A percentile compares a stretch with the other conserved stretches of the same genome.
Evolutionary conservation across 2,329 filamentous ascomycete species (phyloP).

Genomic region (Fusarium beomiforme): DNA sequence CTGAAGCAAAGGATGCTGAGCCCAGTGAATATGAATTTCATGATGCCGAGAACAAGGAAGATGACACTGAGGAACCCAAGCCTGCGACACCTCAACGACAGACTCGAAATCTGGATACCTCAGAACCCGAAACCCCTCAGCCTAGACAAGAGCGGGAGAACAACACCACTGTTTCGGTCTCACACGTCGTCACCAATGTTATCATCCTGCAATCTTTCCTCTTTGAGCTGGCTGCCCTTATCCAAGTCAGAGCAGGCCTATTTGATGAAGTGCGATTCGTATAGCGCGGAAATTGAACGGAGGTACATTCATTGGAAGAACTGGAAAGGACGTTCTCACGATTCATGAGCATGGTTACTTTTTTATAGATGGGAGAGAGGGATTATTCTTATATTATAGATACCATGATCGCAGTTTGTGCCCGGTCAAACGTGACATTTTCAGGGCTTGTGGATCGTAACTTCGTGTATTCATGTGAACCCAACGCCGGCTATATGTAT

Average conservation of each 20-base stretch:
- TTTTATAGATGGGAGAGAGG: slow-evolving; percentile 30
- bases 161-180: slow-evolving; percentile 69
- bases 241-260: slow-evolving; percentile 78
- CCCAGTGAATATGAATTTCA: not conserved
- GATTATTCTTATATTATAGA: slow-evolving; percentile 17
- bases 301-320: slow-evolving; percentile 3
- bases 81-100: slow-evolving; percentile 19
- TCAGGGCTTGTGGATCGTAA: slow-evolving; percentile 4
- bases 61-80: not conserved
- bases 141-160: slow-evolving; percentile 33
- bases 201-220: slow-evolving; percentile 84
- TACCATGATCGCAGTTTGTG: slow-evolving; percentile 20
- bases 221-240: slow-evolving; percentile 77
- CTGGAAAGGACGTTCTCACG: slow-evolving; percentile 33
- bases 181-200: slow-evolving; percentile 82
- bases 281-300: slow-evolving; percentile 22
- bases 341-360: slow-evolving; percentile 37
- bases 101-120: slow-evolving; percentile 11
- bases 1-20: not conserved
- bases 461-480: slow-evolving; percentile 25
- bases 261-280: slow-evolving; percentile 79
- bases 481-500: slow-evolving; percentile 21
- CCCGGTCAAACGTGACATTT: slow-evolving; percentile 18
- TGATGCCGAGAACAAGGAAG: not conserved
- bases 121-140: slow-evolving; percentile 30